These are phyloP conservation scores for Stemphylium lycopersici DNA, from an alignment of 2,329 filamentous ascomycete genomes.

Conservation along the genomic window DNA sequence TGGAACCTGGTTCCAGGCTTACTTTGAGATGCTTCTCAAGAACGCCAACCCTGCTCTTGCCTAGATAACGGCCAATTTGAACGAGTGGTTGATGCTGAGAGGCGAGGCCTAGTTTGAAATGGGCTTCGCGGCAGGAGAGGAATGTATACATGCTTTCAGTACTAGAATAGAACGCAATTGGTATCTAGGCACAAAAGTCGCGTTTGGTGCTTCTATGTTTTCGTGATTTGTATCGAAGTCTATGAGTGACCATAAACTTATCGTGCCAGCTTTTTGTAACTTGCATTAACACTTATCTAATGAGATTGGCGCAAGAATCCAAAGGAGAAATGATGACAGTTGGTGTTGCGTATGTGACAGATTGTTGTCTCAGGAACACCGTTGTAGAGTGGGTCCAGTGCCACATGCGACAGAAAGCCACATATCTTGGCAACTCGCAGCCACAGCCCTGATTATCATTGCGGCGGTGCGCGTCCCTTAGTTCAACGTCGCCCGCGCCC, in stretches of 20 bases:
- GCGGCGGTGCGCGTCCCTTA: constrained; percentile 1
- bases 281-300: background rate
- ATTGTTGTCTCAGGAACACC: background rate
- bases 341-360: background rate
- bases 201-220: background rate
- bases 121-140: background rate
- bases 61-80: background rate
- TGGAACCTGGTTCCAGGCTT: constrained; percentile 68
- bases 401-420: background rate
- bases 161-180: background rate
- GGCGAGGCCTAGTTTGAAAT: too few species aligned
- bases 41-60: constrained; percentile 45
- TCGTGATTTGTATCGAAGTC: background rate
- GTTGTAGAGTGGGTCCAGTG: background rate
- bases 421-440: constrained; percentile 4
- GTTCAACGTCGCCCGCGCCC: background rate
- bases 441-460: background rate
- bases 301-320: background rate
- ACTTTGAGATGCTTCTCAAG: constrained; percentile 45
- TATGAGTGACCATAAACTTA: background rate
- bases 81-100: background rate
- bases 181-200: too few species aligned
- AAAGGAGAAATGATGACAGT: background rate
- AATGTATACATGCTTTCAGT: constrained; percentile 2
- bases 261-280: too few species aligned